These are phyloP conservation scores for Cutaneotrichosporon cavernicola DNA, from an alignment of 1,284 basidiomycete species.

Conservation along the genomic window DNA sequence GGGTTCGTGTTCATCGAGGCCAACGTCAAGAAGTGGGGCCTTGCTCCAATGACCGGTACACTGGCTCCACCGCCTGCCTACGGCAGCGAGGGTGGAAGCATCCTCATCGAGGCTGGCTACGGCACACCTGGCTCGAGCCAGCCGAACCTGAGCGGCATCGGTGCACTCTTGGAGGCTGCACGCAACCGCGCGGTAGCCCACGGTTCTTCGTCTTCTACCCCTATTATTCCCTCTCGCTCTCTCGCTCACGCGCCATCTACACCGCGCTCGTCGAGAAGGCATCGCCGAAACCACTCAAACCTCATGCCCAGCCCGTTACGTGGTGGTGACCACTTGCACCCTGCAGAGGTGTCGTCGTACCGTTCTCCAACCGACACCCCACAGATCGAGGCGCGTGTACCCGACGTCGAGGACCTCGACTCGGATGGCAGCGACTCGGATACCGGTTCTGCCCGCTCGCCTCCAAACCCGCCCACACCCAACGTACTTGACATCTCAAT, in stretches of 20 bases:
- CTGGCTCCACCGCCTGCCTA: conserved; percentile 93
- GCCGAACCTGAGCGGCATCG: conserved; percentile 30
- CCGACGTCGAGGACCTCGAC: conserved; percentile 33
- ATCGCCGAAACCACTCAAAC: conserved; percentile 28
- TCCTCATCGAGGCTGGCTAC: conserved; percentile 79
- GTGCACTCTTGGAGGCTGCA: conserved; percentile 45
- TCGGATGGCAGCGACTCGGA: conserved; percentile 30
- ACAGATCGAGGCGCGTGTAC: conserved; percentile 37
- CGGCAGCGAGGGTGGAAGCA: conserved; percentile 89
- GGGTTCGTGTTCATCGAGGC: conserved; percentile 98
- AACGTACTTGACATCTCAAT: conserved; percentile 58
- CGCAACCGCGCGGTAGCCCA: conserved; percentile 31
- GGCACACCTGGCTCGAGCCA: conserved; percentile 42
- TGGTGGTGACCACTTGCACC: conserved; percentile 19
- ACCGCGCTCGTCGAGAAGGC: conserved; percentile 30
- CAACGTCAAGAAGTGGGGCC: conserved; percentile 97
- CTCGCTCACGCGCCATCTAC: conserved; percentile 9
- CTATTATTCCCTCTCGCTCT: conserved; percentile 7
- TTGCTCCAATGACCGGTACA: conserved; percentile 91
- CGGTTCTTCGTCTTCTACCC: conserved; percentile 1
- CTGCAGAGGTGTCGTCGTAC: conserved; percentile 29
- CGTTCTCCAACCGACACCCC: conserved; percentile 51
- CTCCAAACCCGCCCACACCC: conserved; percentile 59
- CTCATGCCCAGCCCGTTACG: conserved; percentile 41
- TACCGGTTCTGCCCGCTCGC: conserved; percentile 12